Conservation (phyloP, 225 moss, liverwort and hornwort genomes). For the Climacium dendroides region DNA sequence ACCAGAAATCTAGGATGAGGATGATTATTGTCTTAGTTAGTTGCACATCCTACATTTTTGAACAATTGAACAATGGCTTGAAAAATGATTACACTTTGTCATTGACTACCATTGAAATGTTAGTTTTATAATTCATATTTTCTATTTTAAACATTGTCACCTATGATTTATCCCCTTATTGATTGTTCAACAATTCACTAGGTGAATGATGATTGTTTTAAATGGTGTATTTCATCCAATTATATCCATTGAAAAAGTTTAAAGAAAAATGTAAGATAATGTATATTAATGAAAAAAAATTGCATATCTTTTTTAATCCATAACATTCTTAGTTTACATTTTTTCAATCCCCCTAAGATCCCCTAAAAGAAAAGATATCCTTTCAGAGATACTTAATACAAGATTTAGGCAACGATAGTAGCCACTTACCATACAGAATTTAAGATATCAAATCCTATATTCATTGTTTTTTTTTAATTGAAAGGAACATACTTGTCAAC, state of each 20-base stretch:
- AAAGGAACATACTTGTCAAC: rapidly evolving
- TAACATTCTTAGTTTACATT: background rate
- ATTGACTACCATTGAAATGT: background rate
- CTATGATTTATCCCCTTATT: background rate
- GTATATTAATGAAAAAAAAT: background rate
- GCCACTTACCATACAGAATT: too few species aligned
- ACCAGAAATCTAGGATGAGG: background rate
- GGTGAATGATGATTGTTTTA: background rate
- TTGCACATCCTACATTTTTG: background rate
- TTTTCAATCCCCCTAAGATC: background rate
- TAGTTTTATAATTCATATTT: background rate
- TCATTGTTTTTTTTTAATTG: background rate
- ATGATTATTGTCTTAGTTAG: background rate
- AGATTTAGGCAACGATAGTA: background rate
- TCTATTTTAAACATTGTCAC: background rate
- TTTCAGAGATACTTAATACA: rapidly evolving
- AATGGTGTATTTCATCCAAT: background rate
- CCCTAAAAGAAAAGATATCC: background rate
- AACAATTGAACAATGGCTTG: background rate
- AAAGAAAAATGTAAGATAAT: background rate
- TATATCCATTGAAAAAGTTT: background rate
- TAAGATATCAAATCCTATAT: background rate
- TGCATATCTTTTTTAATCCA: background rate
- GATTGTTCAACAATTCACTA: background rate
- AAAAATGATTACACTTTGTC: background rate